These are phyloP conservation scores for Populus trichocarpa DNA, from an alignment of 441 rosid genomes.

Conservation along the genomic window DNA sequence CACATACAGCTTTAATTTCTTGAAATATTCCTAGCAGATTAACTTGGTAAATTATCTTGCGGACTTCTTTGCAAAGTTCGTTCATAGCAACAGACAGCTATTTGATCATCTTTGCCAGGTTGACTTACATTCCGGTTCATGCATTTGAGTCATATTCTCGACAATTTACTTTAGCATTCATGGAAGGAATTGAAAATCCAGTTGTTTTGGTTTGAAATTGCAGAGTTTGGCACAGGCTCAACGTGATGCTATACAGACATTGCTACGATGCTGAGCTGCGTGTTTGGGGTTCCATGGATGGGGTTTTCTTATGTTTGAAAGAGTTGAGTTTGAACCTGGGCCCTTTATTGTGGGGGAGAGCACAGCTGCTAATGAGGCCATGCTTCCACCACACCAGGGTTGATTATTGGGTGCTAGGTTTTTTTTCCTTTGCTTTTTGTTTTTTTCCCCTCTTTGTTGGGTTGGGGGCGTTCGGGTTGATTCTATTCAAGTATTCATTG, in stretches of 20 bases:
- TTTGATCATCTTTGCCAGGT: conserved; percentile 77
- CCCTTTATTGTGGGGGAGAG: background rate
- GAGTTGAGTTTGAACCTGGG: background rate
- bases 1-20: background rate
- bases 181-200: background rate
- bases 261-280: conserved; percentile 38
- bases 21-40: conserved; percentile 42
- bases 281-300: background rate
- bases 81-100: conserved; percentile 40
- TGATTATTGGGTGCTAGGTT: background rate
- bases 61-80: conserved; percentile 61
- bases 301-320: background rate
- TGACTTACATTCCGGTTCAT: conserved; percentile 9
- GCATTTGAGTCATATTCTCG: background rate
- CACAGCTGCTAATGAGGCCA: background rate
- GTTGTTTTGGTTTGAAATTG: conserved; percentile 6
- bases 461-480: background rate
- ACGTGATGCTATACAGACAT: conserved; percentile 44
- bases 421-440: no score
- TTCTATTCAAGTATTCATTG: background rate
- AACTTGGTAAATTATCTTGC: conserved; percentile 63
- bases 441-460: background rate
- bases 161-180: background rate
- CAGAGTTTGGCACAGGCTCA: conserved; percentile 59
- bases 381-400: background rate